Evolutionary conservation across 306 rosid genomes (phyloP).

Genomic region (Vigna hirtella): DNA sequence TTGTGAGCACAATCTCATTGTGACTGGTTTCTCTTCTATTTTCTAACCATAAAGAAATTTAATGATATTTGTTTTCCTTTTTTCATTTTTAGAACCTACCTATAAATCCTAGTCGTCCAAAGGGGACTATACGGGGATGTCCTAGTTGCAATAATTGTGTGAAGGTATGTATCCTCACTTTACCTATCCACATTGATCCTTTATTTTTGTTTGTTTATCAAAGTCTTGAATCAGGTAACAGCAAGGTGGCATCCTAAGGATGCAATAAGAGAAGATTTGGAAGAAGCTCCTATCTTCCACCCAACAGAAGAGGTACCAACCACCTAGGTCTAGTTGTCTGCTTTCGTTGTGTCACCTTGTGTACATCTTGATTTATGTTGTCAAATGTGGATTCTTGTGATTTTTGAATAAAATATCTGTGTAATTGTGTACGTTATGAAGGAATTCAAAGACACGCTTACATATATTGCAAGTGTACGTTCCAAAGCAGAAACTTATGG

Average conservation of each 20-base stretch:
- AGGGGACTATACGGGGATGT: slow-evolving; percentile 71
- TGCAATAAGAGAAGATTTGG: slow-evolving; percentile 61
- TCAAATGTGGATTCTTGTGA: slow-evolving; percentile 35
- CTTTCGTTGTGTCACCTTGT: slow-evolving; percentile 36
- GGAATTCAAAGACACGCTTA: slow-evolving; percentile 77
- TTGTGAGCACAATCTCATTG: slow-evolving; percentile 7
- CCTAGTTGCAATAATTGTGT: slow-evolving; percentile 66
- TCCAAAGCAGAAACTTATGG: slow-evolving; percentile 73
- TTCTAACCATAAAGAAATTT: slow-evolving; percentile 21
- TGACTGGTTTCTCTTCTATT: slow-evolving; percentile 35
- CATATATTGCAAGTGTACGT: slow-evolving; percentile 73
- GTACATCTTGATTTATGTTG: slow-evolving; percentile 34
- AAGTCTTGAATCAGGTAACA: slow-evolving; percentile 66
- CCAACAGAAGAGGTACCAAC: slow-evolving; percentile 87
- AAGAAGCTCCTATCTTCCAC: slow-evolving; percentile 72
- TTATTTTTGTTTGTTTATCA: slow-evolving; percentile 37
- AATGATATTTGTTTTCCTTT: slow-evolving; percentile 15
- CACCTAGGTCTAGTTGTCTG: slow-evolving; percentile 35
- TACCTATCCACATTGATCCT: slow-evolving; percentile 28
- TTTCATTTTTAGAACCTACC: slow-evolving; percentile 52
- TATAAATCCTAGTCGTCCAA: slow-evolving; percentile 56
- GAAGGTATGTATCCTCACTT: slow-evolving; percentile 59
- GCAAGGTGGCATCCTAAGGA: slow-evolving; percentile 84
- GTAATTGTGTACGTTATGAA: slow-evolving; percentile 50
- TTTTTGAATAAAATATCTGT: slow-evolving; percentile 37